Evolutionary conservation across 805 yeast species (phyloP).

Genomic region (Kuraishia hungarica): DNA sequence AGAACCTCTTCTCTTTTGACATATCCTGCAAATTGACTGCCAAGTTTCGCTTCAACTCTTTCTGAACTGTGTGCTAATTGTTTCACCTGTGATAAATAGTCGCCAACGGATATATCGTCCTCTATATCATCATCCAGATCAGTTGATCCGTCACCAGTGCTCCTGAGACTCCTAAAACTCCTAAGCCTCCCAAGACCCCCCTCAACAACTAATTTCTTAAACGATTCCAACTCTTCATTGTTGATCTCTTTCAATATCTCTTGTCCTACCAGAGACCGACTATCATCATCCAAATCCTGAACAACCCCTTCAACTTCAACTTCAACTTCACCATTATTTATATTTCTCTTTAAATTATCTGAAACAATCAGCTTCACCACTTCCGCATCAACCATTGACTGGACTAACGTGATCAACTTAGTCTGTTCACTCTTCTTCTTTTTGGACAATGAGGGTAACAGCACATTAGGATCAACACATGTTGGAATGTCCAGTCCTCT

Average conservation of each 20-base stretch:
- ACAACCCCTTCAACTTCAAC: constrained; percentile 10
- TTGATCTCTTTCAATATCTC: constrained; percentile 12
- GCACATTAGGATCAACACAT: constrained; percentile 7
- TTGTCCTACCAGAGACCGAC: constrained; percentile 11
- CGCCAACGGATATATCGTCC: constrained; percentile 10
- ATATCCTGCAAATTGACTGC: constrained; percentile 23
- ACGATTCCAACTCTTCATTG: not conserved
- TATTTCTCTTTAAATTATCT: constrained; percentile 28
- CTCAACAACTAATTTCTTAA: not conserved
- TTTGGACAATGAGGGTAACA: not conserved
- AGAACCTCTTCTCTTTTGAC: constrained; percentile 18
- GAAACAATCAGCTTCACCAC: constrained; percentile 28
- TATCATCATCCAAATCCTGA: constrained; percentile 25
- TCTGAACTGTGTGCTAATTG: constrained; percentile 13
- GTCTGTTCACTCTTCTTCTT: too few relatives aligned
- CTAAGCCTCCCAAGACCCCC: constrained; percentile 2
- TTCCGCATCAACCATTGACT: constrained; percentile 20
- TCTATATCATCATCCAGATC: constrained; percentile 5
- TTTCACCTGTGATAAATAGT: constrained; percentile 8
- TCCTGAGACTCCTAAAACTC: too few relatives aligned
- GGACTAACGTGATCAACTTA: not conserved
- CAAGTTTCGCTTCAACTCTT: constrained; percentile 21
- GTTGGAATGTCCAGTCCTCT: constrained; percentile 27
- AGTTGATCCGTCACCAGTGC: too few relatives aligned
- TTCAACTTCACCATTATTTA: too few relatives aligned